A percentile compares a stretch with the other conserved stretches of the same genome.
phyloP scores from a whole-genome alignment of 2,329 filamentous ascomycete species.

The Colletotrichum sublineola region DNA sequence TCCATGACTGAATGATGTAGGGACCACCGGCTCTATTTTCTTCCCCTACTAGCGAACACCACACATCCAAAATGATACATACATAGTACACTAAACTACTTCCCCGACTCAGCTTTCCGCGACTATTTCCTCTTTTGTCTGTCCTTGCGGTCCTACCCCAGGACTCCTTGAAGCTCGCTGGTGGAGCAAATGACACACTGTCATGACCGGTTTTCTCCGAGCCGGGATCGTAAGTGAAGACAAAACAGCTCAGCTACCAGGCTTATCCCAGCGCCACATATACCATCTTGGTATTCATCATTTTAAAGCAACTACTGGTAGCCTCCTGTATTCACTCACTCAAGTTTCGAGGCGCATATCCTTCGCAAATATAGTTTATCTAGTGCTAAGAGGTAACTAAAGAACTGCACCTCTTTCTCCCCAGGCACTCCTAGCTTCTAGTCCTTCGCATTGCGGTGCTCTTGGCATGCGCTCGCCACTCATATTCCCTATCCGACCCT shows the following conservation, averaged over 20 bases:
- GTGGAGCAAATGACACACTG: constrained; percentile 31
- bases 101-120: constrained; percentile 16
- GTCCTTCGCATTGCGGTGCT: constrained; percentile 2
- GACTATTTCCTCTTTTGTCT: constrained; percentile 39
- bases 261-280: constrained; percentile 23
- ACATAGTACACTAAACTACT: not conserved
- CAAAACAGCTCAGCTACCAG: constrained; percentile 15
- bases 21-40: not conserved
- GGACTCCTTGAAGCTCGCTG: constrained; percentile 24
- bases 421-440: constrained; percentile 7
- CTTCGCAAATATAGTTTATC: not conserved
- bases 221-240: not conserved
- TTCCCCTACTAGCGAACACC: not conserved
- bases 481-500: constrained; percentile 2
- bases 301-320: not conserved
- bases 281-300: constrained; percentile 33
- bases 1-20: not conserved
- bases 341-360: not conserved
- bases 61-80: constrained; percentile 5
- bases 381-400: not conserved
- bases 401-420: not conserved
- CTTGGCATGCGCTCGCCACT: constrained; percentile 1
- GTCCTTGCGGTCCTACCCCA: constrained; percentile 29
- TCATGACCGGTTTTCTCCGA: constrained; percentile 1
- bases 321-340: not conserved